Evolutionary conservation across 352 stramenopile genomes (phyloP), one percentile per base, ranked within the genome.

Genomic region (Phytophthora lateralis): DNA sequence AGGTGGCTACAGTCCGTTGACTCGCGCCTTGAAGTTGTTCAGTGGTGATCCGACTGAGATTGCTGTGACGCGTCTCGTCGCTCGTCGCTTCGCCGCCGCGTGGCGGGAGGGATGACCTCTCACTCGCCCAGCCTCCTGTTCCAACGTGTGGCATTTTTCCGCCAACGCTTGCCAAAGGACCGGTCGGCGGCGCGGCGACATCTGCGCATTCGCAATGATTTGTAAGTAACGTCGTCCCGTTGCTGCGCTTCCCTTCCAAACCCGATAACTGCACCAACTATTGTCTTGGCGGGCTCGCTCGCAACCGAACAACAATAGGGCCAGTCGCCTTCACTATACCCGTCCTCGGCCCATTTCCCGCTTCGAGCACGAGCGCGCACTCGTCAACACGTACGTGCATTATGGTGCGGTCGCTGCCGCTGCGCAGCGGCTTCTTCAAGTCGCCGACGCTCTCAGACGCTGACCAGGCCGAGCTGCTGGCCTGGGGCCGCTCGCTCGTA

Each of bases 391-490:
- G 32, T 38, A 12, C 10, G 32, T 9, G 3, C 18, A n/a, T 39
- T 11, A 93, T 94, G 85, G 85, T 90, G 62, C 85, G 85, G 37
- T 90, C 82, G 54, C 67, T 94, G 62, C 85, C 85, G 24, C 68
- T 94, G 55, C 85, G 85, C 47, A 85, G 63, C 49, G 85, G 85
- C 63, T 94, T 90, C 71, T 94, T 94, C 66, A 69, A 78, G 60
- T 26, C 80, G 46, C 80, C 82, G 29, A 69, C 86, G 47, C 69
- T 94, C 30, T 74, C 81, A 47, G 68, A 76, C 15, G 63, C 55
- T 11, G 85, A 94, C n/a, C 80, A 94, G 51, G 42, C 60, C 4
- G 85, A 94, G 61, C 69, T 94, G 26, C 71, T 94, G n/a, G 48
- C 63, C 8, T 94, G 85, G 85, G 79, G 71, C n/a, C 78, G 85